phyloP scores from a whole-genome alignment of 179 eudicot species.

The Corrigiola litoralis region DNA sequence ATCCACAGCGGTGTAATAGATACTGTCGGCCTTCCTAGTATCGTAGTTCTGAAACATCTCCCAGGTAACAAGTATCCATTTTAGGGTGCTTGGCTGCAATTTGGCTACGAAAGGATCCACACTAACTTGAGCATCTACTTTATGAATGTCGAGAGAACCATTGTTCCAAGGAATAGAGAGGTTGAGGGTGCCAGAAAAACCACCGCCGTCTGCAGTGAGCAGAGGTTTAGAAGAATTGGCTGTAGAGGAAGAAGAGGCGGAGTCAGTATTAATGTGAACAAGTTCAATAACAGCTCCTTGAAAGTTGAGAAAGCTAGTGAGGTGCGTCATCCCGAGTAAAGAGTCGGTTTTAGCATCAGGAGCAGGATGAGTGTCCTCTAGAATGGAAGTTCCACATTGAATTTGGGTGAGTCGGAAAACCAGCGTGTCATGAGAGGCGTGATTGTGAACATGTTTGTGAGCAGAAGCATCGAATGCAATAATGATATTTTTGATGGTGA shows the following conservation, averaged over 20 bases:
- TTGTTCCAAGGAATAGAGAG: conserved; percentile 86
- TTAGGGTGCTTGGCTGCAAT: conserved; percentile 65
- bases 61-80: conserved; percentile 52
- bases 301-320: conserved; percentile 71
- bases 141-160: conserved; percentile 77
- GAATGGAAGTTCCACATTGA: conserved; percentile 71
- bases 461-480: conserved; percentile 64
- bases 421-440: conserved; percentile 40
- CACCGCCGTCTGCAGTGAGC: conserved; percentile 64
- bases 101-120: conserved; percentile 57
- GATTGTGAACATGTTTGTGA: conserved; percentile 28
- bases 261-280: conserved; percentile 46
- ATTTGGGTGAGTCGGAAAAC: conserved; percentile 68
- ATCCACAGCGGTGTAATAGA: conserved; percentile 18
- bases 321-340: conserved; percentile 52
- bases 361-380: conserved; percentile 35
- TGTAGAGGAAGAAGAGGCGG: conserved; percentile 17
- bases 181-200: conserved; percentile 67
- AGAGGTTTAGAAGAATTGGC: conserved; percentile 47
- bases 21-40: conserved; percentile 21
- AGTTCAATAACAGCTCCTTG: conserved; percentile 77
- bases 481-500: conserved; percentile 59
- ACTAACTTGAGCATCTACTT: conserved; percentile 72
- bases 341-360: conserved; percentile 27
- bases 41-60: conserved; percentile 39